These are phyloP conservation scores for Leccinum imitatum DNA, from an alignment of 768 basidiomycete species.

Conservation along the genomic window DNA sequence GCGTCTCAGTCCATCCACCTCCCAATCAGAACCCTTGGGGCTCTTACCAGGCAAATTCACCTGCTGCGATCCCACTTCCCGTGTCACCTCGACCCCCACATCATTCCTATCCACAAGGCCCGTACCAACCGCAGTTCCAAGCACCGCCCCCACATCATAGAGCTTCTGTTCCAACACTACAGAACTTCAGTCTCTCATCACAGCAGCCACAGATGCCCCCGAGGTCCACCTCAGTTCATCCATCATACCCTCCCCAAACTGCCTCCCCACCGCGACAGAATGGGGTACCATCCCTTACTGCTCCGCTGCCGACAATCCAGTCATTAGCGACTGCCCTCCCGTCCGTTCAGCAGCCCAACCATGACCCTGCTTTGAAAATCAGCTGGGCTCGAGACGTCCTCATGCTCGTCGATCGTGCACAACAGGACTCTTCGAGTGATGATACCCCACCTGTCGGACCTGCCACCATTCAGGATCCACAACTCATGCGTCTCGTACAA, in stretches of 20 bases:
- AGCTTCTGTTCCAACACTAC: slow-evolving; percentile 22
- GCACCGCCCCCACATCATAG: slow-evolving; percentile 23
- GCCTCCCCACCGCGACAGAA: slow-evolving; percentile 27
- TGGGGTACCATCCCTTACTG: slow-evolving; percentile 53
- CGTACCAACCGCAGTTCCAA: slow-evolving; percentile 23
- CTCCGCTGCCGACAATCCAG: slow-evolving; percentile 64
- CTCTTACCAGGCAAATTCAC: slow-evolving; percentile 4
- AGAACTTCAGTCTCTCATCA: slow-evolving; percentile 26
- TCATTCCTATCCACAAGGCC: slow-evolving; percentile 12
- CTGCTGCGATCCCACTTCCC: slow-evolving; percentile 22
- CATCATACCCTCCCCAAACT: slow-evolving; percentile 18
- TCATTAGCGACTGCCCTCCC: slow-evolving; percentile 52
- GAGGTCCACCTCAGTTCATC: slow-evolving; percentile 17
- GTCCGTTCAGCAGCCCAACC: slow-evolving; percentile 51
- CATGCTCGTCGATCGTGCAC: slow-evolving; percentile 64
- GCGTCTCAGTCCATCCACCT: slow-evolving; percentile 22
- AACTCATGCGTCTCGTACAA: slow-evolving; percentile 57
- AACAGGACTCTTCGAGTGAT: slow-evolving; percentile 37
- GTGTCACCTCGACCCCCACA: slow-evolving; percentile 23
- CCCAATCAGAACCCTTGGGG: slow-evolving; percentile 30
- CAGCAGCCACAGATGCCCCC: slow-evolving; percentile 24
- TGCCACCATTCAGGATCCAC: slow-evolving; percentile 54
- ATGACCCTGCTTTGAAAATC: slow-evolving; percentile 61
- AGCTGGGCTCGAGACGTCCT: slow-evolving; percentile 84
- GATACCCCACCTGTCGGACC: slow-evolving; percentile 49